Evolutionary conservation across 345 rosid genomes (phyloP).

Genomic region (Citrus australasica): DNA sequence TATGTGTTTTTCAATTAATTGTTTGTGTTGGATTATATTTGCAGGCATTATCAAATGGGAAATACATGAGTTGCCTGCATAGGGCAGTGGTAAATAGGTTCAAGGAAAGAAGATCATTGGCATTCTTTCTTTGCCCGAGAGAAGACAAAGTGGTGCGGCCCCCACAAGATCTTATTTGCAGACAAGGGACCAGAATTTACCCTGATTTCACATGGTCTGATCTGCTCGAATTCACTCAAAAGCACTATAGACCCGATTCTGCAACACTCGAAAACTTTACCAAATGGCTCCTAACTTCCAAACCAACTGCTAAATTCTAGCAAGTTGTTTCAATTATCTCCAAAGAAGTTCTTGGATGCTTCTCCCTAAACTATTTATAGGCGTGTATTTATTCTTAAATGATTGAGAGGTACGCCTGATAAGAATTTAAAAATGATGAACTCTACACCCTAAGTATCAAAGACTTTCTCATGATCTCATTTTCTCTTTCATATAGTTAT

Average conservation of each 20-base stretch:
- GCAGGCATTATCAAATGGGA: slow-evolving; percentile 50
- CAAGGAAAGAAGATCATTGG: slow-evolving; percentile 38
- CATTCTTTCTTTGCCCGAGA: slow-evolving; percentile 43
- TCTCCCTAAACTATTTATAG: no score
- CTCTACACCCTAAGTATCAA: no score
- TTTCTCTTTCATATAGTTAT: no score
- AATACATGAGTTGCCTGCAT: slow-evolving; percentile 41
- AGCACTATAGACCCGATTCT: slow-evolving; percentile 28
- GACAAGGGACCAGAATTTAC: slow-evolving; percentile 22
- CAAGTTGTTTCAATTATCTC: neutral
- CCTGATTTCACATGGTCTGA: slow-evolving; percentile 48
- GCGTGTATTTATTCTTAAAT: no score
- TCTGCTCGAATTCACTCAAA: slow-evolving; percentile 39
- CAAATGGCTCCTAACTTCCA: slow-evolving; percentile 24
- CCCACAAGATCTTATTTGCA: slow-evolving; percentile 23
- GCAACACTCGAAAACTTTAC: slow-evolving; percentile 32
- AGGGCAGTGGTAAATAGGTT: slow-evolving; percentile 44
- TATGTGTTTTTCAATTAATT: neutral
- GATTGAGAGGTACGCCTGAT: no score
- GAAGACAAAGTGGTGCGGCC: slow-evolving; percentile 41
- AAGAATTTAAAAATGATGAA: no score
- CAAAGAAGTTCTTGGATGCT: no score
- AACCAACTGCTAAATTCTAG: neutral
- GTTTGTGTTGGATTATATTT: neutral
- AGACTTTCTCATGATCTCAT: no score